These are phyloP conservation scores for Pochonia chlamydosporia DNA, from an alignment of 2,329 filamentous ascomycete genomes.

Conservation along the genomic window DNA sequence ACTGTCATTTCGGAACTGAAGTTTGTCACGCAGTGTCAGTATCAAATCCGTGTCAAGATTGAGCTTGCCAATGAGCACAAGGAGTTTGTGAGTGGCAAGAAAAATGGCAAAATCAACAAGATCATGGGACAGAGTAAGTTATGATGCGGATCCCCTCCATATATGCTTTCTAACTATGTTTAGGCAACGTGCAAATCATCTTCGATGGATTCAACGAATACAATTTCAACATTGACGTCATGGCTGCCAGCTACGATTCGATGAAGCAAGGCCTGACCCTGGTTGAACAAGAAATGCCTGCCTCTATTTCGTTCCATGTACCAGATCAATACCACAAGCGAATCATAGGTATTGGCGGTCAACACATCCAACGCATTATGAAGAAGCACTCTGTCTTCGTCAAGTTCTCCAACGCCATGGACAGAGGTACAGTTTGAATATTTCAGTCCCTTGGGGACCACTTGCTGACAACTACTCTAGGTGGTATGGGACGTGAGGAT, in stretches of 20 bases:
- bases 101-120: slow-evolving; percentile 99
- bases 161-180: not conserved
- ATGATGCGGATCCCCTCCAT: not conserved
- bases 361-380: slow-evolving; percentile 99
- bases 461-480: slow-evolving; percentile 22
- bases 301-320: slow-evolving; percentile 97
- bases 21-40: slow-evolving; percentile 80
- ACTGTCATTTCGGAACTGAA: slow-evolving; percentile 88
- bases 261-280: slow-evolving; percentile 88
- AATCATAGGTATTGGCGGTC: slow-evolving; percentile 96
- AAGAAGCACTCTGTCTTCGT: slow-evolving; percentile 99
- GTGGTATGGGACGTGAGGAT: slow-evolving; percentile 82
- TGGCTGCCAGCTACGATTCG: slow-evolving; percentile 84
- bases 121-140: slow-evolving; percentile 91
- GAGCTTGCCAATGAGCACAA: slow-evolving; percentile 99
- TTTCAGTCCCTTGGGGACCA: not conserved
- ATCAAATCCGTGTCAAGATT: slow-evolving; percentile 95
- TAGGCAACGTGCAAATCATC: slow-evolving; percentile 92
- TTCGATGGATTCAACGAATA: slow-evolving; percentile 99
- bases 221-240: slow-evolving; percentile 99
- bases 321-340: slow-evolving; percentile 99
- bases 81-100: slow-evolving; percentile 98
- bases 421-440: slow-evolving; percentile 55
- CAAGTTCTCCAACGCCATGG: slow-evolving; percentile 99
- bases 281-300: slow-evolving; percentile 98